These are phyloP conservation scores for Phytophthora ramorum DNA, from an alignment of 352 stramenopile genomes.

Conservation along the genomic window DNA sequence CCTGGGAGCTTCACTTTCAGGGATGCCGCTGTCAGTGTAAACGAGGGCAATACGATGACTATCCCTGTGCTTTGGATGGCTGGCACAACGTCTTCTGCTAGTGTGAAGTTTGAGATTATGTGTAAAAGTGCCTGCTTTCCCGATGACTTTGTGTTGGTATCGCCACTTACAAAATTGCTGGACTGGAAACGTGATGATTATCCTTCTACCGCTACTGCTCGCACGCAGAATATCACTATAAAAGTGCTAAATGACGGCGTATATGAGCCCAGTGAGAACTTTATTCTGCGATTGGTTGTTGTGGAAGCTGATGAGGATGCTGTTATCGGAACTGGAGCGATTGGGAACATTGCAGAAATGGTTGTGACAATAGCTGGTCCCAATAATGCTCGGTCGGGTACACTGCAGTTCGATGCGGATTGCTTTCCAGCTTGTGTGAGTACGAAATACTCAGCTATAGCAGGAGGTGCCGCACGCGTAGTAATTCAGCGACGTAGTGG, in stretches of 20 bases:
- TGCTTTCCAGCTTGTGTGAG: constrained; percentile 72
- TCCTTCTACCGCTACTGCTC: constrained; percentile 1
- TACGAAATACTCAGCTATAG: constrained; percentile 47
- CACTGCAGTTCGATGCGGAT: constrained; percentile 68
- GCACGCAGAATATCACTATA: constrained; percentile 54
- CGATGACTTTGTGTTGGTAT: constrained; percentile 51
- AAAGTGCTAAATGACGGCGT: constrained; percentile 51
- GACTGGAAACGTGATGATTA: constrained; percentile 52
- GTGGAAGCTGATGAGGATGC: constrained; percentile 36
- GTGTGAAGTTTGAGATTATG: constrained; percentile 50
- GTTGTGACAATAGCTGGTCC: constrained; percentile 64
- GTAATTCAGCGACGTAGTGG: constrained; percentile 66
- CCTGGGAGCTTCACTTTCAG: constrained; percentile 65
- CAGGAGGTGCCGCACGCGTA: constrained; percentile 56
- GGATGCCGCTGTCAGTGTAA: constrained; percentile 33
- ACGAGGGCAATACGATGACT: constrained; percentile 44
- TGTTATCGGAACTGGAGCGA: constrained; percentile 34
- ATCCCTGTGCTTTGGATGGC: constrained; percentile 67
- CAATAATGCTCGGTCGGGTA: constrained; percentile 60
- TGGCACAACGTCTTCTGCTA: constrained; percentile 55
- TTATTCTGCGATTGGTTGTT: constrained; percentile 47
- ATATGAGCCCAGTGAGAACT: constrained; percentile 62
- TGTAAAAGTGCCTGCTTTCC: constrained; percentile 54
- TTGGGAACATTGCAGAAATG: constrained; percentile 52
- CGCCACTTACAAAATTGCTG: constrained; percentile 39